Base-by-base conservation (phyloP, 805 yeast genomes). In the Metschnikowia peoriensis region DNA sequence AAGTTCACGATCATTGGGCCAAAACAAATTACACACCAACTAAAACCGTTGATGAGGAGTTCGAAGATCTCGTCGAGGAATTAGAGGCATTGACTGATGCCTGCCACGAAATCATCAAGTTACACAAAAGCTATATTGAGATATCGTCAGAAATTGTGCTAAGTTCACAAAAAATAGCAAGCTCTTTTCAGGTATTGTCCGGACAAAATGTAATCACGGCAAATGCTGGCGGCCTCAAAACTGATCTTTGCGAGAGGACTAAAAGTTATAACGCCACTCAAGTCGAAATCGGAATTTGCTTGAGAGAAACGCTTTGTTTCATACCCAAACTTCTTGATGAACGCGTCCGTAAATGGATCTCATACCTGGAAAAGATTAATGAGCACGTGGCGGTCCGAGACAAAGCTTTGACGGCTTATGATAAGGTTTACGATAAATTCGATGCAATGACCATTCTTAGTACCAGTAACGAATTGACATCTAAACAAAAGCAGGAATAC, bases 381-480 rank as follows among this genome's bases (percentile, higher is more conserved):
- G 66, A 56, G 38, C 61, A 57, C 11, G 54, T 71, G 11, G 66
- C 61, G 14, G 61, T 58, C 12, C 54, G 80, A 34, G 69, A 70
- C 14, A 61, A 61, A 49, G 67, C 72, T 1, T 60, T 75, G 28
- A 58, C 75, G 49, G 78, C 73, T 41, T 70, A 70, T 56, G 79
- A 77, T 52, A 64, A 62, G 46, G 63, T 67, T 12, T 57, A 54
- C 35, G 69, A 67, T 27, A 59, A 62, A 9, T 64, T 65, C 9
- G 75, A 68, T 28, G 61, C 46, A 40, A 62, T 62, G 61, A 52
- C 47, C 1, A 59, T 77, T 29, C 70, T 71, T 15, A 65, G 72
- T 55, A 73, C 72, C 22, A 72, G 77, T 62, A 53, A 62, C 61
- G 63, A 57, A 8, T 57, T 73, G 9, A 58, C 70, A 1, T 51